Evolutionary conservation across 164 flowering plant genomes (phyloP).

Genomic region (Vitis vinifera): ASM3070453v1 NC_081819.1:21834501-21835000

Average conservation of each 20-base stretch:
- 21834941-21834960: too few species aligned
- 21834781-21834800: not conserved
- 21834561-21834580: conserved; percentile 24
- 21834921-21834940: too few species aligned
- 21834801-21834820: too few species aligned
- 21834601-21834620: not conserved
- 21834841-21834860: not conserved
- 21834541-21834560: conserved; percentile 65
- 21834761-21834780: not conserved
- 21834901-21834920: too few species aligned
- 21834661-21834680: conserved; percentile 54
- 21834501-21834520: conserved; percentile 83
- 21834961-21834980: too few species aligned
- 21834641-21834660: not conserved
- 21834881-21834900: too few species aligned
- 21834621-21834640: not conserved
- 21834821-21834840: not conserved
- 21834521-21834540: conserved; percentile 67
- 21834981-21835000: too few species aligned
- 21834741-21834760: conserved; percentile 86
- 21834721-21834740: conserved; percentile 91
- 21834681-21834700: conserved; percentile 69
- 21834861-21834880: not conserved
- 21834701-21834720: conserved; percentile 97
- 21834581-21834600: not conserved